Conservation (phyloP, 352 stramenopile species). For the Phytophthora constricta region DNA sequence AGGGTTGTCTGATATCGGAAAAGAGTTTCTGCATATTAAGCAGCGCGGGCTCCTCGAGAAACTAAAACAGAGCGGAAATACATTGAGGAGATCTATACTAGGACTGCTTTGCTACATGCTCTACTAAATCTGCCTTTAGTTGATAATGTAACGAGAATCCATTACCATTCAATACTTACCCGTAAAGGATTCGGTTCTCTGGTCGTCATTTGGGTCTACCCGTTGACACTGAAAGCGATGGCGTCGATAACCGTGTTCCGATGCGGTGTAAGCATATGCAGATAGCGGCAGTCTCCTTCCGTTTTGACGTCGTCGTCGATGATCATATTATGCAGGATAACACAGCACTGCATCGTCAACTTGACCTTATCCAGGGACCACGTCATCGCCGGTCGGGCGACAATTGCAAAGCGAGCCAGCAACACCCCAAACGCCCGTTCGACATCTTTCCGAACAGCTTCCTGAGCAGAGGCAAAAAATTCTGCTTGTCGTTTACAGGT, state of each 20-base stretch:
- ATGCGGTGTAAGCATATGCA: conserved; percentile 6
- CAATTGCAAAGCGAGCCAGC: neutral
- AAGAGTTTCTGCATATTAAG: conserved; percentile 1
- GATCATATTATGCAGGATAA: conserved; percentile 1
- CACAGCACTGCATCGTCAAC: neutral
- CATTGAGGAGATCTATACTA: neutral
- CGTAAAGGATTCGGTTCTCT: neutral
- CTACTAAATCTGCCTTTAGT: neutral
- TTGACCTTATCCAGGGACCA: neutral
- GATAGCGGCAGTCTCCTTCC: neutral
- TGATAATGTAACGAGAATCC: conserved; percentile 1
- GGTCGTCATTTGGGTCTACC: neutral
- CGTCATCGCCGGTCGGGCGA: neutral
- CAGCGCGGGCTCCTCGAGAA: conserved; percentile 4
- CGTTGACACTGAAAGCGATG: neutral
- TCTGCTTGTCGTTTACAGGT: neutral
- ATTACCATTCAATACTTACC: neutral
- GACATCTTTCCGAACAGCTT: neutral
- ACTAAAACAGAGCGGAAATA: neutral
- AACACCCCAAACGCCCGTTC: neutral
- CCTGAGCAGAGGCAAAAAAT: neutral
- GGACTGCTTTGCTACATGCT: neutral
- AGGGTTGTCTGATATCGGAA: conserved; percentile 4
- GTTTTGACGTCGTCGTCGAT: conserved; percentile 4
- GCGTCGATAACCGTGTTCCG: neutral